Percentiles rank a stretch among this genome's conserved stretches.
Evolutionary conservation across 2,329 filamentous ascomycete genomes (phyloP).

Genomic region (Pseudocercospora fijiensis): DNA sequence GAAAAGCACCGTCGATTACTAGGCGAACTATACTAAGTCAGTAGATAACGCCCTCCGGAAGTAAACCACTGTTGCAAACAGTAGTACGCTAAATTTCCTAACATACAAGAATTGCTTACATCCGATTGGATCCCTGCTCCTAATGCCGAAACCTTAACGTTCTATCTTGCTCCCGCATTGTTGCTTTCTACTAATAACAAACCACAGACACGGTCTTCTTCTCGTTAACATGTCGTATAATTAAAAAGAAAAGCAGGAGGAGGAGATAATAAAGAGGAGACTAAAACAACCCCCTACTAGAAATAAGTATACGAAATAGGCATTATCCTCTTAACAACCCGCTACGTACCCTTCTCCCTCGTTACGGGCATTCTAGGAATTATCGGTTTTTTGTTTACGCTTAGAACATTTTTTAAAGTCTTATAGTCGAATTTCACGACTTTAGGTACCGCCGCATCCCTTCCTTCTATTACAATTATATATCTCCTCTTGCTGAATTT

Average conservation of each 20-base stretch:
- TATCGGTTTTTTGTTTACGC: slow-evolving; percentile 46
- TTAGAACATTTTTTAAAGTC: slow-evolving; percentile 45
- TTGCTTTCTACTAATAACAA: not conserved
- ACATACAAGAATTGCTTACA: too few relatives aligned
- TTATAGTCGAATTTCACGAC: slow-evolving; percentile 45
- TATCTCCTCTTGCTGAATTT: too few relatives aligned
- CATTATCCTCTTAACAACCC: slow-evolving; percentile 34
- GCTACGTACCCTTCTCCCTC: slow-evolving; percentile 40
- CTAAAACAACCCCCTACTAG: too few relatives aligned
- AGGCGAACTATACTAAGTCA: too few relatives aligned
- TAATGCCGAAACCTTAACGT: not conserved
- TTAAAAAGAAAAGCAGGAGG: not conserved
- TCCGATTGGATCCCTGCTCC: not conserved
- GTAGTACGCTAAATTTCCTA: too few relatives aligned
- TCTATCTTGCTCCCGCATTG: not conserved
- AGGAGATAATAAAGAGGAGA: not conserved
- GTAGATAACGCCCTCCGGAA: too few relatives aligned
- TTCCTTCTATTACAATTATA: too few relatives aligned
- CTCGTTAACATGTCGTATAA: not conserved
- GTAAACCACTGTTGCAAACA: too few relatives aligned
- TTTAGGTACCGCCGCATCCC: slow-evolving; percentile 20
- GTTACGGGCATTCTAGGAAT: slow-evolving; percentile 43
- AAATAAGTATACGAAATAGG: slow-evolving; percentile 37
- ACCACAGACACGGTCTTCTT: not conserved
- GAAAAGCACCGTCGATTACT: too few relatives aligned